Conservation (phyloP, 2,329 filamentous ascomycete genomes). For the Akanthomyces muscarius region DNA sequence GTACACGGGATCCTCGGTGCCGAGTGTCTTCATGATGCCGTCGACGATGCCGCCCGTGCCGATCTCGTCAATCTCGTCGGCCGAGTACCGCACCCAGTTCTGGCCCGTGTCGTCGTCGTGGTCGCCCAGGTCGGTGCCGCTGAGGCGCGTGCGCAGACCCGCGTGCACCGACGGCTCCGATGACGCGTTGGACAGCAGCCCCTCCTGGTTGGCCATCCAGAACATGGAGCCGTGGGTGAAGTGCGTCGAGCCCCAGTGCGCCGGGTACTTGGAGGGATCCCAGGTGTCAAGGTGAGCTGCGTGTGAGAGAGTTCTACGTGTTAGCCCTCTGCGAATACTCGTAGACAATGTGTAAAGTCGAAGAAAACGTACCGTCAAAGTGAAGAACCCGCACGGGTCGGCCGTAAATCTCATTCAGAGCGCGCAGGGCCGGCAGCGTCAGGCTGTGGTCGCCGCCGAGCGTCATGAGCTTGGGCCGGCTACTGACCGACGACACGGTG, state of each 20-base stretch:
- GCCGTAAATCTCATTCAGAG: constrained; percentile 58
- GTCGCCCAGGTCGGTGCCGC: constrained; percentile 57
- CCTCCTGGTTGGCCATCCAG: constrained; percentile 80
- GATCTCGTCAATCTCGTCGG: constrained; percentile 83
- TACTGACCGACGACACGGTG: constrained; percentile 33
- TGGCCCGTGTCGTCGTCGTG: constrained; percentile 67
- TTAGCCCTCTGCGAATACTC: neutral
- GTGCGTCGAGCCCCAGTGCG: constrained; percentile 59
- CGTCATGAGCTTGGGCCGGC: constrained; percentile 57
- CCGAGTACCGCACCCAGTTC: constrained; percentile 69
- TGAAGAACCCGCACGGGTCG: constrained; percentile 65
- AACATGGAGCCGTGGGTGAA: constrained; percentile 93
- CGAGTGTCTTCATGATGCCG: constrained; percentile 67
- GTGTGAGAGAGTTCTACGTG: neutral
- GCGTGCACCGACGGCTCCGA: constrained; percentile 72
- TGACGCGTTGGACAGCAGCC: constrained; percentile 62
- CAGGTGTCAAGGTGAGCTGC: constrained; percentile 73
- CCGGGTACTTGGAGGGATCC: constrained; percentile 77
- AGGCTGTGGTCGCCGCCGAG: constrained; percentile 72
- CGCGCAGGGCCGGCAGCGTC: constrained; percentile 64
- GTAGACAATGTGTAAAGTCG: too few relatives aligned
- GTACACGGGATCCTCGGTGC: constrained; percentile 75
- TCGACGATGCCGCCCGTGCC: constrained; percentile 67
- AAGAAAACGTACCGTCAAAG: constrained; percentile 52
- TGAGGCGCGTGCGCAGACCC: constrained; percentile 72